Evolutionary conservation across 306 rosid species (phyloP).

Genomic region (Trifolium dubium): DNA sequence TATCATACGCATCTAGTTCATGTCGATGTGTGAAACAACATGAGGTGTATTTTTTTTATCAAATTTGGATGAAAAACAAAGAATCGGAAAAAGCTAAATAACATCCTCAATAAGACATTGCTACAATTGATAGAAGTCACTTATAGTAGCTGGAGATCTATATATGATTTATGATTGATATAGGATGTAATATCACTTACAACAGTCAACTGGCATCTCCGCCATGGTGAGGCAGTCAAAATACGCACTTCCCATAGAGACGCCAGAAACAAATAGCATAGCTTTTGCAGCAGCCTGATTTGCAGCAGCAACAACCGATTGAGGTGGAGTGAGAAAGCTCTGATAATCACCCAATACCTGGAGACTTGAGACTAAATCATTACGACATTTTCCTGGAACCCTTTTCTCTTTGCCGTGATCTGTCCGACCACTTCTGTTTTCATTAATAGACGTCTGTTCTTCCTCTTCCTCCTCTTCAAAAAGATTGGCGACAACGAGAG

Average conservation of each 20-base stretch:
- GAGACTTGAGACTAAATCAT: conserved; percentile 76
- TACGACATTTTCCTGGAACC: conserved; percentile 62
- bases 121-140: neutral
- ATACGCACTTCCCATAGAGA: conserved; percentile 69
- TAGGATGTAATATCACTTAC: conserved; percentile 58
- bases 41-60: neutral
- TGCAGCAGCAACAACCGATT: conserved; percentile 64
- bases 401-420: conserved; percentile 66
- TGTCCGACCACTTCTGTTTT: conserved; percentile 52
- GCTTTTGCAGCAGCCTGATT: conserved; percentile 98
- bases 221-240: conserved; percentile 73
- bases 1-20: neutral
- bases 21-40: neutral
- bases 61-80: neutral
- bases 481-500: conserved; percentile 83
- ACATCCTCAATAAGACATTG: neutral
- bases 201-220: conserved; percentile 75
- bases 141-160: neutral
- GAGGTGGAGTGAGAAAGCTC: conserved; percentile 84
- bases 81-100: neutral
- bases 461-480: conserved; percentile 76
- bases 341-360: conserved; percentile 86
- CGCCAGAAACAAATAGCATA: conserved; percentile 78
- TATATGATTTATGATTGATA: conserved; percentile 17
- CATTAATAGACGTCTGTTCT: conserved; percentile 58